These are phyloP conservation scores for Brassica hybrid DNA, from an alignment of 441 rosid genomes.

Conservation along the genomic window DNA sequence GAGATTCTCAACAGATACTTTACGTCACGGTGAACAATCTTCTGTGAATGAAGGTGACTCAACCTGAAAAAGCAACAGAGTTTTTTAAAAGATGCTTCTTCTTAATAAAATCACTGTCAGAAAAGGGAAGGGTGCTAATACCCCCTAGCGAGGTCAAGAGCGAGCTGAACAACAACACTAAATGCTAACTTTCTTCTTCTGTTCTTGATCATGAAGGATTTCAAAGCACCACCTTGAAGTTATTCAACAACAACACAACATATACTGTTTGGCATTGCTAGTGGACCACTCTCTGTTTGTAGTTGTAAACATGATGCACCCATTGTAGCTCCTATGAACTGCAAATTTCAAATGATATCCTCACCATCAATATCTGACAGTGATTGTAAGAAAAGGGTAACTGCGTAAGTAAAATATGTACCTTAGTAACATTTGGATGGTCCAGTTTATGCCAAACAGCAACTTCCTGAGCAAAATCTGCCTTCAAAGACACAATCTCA, in stretches of 20 bases:
- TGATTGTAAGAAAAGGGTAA: not conserved
- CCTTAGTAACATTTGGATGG: conserved; percentile 98
- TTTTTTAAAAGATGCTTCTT: too few species aligned
- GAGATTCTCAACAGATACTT: too few species aligned
- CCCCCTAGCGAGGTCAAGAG: conserved; percentile 96
- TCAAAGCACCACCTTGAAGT: conserved; percentile 90
- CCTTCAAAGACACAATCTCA: conserved; percentile 74
- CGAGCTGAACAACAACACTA: conserved; percentile 88
- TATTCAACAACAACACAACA: conserved; percentile 97
- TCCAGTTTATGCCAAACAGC: conserved; percentile 96
- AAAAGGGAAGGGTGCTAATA: too few species aligned
- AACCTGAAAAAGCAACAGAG: too few species aligned
- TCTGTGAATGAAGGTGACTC: too few species aligned
- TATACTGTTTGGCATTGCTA: conserved; percentile 79
- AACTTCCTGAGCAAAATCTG: conserved; percentile 91
- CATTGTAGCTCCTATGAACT: conserved; percentile 97
- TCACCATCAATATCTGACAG: not conserved
- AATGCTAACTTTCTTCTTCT: conserved; percentile 84
- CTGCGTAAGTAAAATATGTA: conserved; percentile 33
- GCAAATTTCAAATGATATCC: conserved; percentile 27
- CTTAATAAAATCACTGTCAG: too few species aligned
- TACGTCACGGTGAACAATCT: not conserved
- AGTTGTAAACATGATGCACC: conserved; percentile 78
- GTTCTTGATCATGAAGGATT: conserved; percentile 80
- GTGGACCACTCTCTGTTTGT: conserved; percentile 78